These are phyloP conservation scores for Pythium rishiriense DNA, from an alignment of 352 stramenopile species.

Conservation along the genomic window DNA sequence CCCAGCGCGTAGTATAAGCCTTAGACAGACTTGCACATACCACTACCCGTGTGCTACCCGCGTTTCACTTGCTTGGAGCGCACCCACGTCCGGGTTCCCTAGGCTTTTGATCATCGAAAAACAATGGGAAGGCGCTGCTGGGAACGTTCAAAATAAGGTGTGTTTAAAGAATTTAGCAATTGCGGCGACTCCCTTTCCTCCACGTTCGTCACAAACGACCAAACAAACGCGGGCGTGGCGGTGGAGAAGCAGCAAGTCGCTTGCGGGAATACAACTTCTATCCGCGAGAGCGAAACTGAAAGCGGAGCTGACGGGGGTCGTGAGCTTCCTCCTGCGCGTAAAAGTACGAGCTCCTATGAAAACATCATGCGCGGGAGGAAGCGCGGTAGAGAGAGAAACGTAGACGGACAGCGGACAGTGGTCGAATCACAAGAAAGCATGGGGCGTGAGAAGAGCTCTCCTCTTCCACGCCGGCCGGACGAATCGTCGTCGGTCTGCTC, in stretches of 20 bases:
- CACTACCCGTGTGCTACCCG: no score
- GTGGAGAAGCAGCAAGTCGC: no score
- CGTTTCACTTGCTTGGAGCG: no score
- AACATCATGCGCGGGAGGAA: not conserved
- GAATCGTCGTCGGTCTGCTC: not conserved
- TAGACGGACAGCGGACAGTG: not conserved
- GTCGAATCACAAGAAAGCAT: not conserved
- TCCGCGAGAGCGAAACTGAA: not conserved
- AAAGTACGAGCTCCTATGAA: not conserved
- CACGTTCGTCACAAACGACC: no score
- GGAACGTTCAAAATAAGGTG: not conserved
- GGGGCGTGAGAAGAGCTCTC: not conserved
- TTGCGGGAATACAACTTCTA: not conserved
- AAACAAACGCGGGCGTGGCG: not conserved
- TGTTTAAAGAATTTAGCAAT: slow-evolving; percentile 2
- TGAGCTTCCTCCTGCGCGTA: not conserved
- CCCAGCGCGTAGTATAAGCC: no score
- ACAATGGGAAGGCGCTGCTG: not conserved
- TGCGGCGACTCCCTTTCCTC: slow-evolving; percentile 19
- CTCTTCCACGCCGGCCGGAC: no score
- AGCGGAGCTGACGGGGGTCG: no score
- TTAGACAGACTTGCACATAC: no score
- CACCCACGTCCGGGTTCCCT: no score
- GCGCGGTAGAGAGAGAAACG: slow-evolving; percentile 1
- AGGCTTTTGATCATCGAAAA: no score